Base-by-base conservation (phyloP, 179 eudicot genomes). In the Drosera spatulata region DNA sequence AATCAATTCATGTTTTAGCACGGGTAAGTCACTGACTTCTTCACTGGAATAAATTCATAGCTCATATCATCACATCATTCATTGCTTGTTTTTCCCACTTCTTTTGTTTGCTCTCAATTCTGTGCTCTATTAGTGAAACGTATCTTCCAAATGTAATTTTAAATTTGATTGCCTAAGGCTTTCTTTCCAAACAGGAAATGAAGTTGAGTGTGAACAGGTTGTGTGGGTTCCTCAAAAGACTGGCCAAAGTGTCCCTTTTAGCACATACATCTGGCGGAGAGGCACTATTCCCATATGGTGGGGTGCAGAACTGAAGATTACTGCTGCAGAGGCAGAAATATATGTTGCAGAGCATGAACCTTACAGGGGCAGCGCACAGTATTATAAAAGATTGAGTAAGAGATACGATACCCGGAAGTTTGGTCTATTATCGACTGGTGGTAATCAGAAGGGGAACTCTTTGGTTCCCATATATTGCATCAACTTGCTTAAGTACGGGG, bases 271-370 rank as follows among this genome's bases (percentile, higher is more conserved):
- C 33, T 91, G 95, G 96, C 81, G 98, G 56, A 79, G 98, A 63
- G 96, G 98, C 50, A 82, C 91, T 56, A 91, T 91, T 59, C 98
- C 98, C 53, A 88, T 91, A 44, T 91, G 98, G 98, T 91, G 98
- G 98, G 95, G 98, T 65, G 98, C 98, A 64, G 98, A 91, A 69
- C 61, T 91, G 59, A 91, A 91, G 71, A 79, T 91, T 39, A 88
- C 95, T 61, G 80, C 96, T 15, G 91, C 96, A 52, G 98, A 91
- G 80, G 98, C 98, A 58, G 98, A 91, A 78, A 91, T 91, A 60
- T 85, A 85, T 77, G 95, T 91, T 66, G 85, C 98, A 42, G 82
- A 80, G 64, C 81, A 81, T 58, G 96, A 85, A 62, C 96, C 98
- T 63, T 91, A 88, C 75, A 91, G 75, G 72, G 98, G 98, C 62